These are phyloP conservation scores for Tephrocybe sp. DNA, from an alignment of 768 basidiomycete genomes.

Conservation along the genomic window DNA sequence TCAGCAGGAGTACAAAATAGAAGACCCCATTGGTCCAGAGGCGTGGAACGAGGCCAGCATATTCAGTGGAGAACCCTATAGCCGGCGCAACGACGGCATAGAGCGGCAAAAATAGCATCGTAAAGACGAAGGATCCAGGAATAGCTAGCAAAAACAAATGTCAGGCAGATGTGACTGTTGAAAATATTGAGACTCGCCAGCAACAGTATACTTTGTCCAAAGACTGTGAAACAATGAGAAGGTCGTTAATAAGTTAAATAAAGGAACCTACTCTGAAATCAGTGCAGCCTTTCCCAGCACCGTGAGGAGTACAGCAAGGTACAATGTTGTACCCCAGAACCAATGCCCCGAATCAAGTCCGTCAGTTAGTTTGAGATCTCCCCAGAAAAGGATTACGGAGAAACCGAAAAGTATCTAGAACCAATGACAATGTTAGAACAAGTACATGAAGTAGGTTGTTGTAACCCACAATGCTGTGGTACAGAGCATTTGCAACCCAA, in stretches of 20 bases:
- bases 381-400: conserved; percentile 90
- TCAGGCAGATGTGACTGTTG: conserved; percentile 9
- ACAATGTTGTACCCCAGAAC: conserved; percentile 99
- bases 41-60: conserved; percentile 83
- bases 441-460: neutral
- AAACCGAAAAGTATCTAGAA: conserved; percentile 82
- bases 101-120: conserved; percentile 93
- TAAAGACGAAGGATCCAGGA: conserved; percentile 94
- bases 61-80: conserved; percentile 89
- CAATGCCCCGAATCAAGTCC: conserved; percentile 93
- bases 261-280: conserved; percentile 83
- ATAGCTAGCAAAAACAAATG: conserved; percentile 58
- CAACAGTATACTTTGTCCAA: conserved; percentile 99
- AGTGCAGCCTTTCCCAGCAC: conserved; percentile 97
- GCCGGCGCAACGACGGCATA: conserved; percentile 87
- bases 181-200: conserved; percentile 46
- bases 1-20: conserved; percentile 82
- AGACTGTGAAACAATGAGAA: conserved; percentile 54
- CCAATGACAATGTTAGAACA: neutral
- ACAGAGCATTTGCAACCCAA: conserved; percentile 87
- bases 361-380: conserved; percentile 77
- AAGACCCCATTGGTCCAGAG: conserved; percentile 89
- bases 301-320: conserved; percentile 89
- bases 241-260: neutral
- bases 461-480: conserved; percentile 77